A percentile compares a stretch with the other conserved stretches of the same genome.
These are phyloP conservation scores for Podila horticola DNA, from an alignment of 192 early-diverging fungal genomes.

Conservation along the genomic window DNA sequence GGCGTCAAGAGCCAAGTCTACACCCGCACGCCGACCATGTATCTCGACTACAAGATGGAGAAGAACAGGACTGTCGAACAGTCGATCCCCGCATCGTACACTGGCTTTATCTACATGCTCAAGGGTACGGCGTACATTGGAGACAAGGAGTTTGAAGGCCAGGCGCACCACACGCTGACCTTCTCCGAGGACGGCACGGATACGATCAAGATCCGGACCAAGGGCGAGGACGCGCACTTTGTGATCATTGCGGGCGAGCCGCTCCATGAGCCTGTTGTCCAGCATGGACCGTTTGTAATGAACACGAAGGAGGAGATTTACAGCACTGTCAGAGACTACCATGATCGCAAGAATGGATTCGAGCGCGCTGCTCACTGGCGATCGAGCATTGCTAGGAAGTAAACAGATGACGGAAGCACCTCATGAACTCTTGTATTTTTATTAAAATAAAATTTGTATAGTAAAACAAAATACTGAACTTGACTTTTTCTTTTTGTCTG, in stretches of 20 bases:
- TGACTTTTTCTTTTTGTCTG: no score
- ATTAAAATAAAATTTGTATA: no score
- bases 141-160: slow-evolving; percentile 21
- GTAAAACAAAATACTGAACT: no score
- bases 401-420: no score
- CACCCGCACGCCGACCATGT: slow-evolving; percentile 36
- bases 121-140: slow-evolving; percentile 22
- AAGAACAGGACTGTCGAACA: slow-evolving; percentile 13
- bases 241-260: slow-evolving; percentile 57
- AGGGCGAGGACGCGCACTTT: slow-evolving; percentile 18
- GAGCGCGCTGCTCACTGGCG: slow-evolving; percentile 64
- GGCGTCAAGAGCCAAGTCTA: no score
- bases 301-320: slow-evolving; percentile 65
- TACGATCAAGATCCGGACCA: slow-evolving; percentile 23
- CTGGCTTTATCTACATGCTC: slow-evolving; percentile 27
- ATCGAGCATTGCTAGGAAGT: slow-evolving; percentile 30
- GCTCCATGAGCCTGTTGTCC: slow-evolving; percentile 59
- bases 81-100: no score
- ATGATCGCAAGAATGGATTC: slow-evolving; percentile 69
- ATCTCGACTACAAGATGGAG: slow-evolving; percentile 27
- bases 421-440: no score
- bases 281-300: slow-evolving; percentile 74
- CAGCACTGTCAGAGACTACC: slow-evolving; percentile 66
- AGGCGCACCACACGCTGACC: slow-evolving; percentile 10
- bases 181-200: no score